Conservation (phyloP, 352 stramenopile genomes). For the Pythium plurisporium region DNA sequence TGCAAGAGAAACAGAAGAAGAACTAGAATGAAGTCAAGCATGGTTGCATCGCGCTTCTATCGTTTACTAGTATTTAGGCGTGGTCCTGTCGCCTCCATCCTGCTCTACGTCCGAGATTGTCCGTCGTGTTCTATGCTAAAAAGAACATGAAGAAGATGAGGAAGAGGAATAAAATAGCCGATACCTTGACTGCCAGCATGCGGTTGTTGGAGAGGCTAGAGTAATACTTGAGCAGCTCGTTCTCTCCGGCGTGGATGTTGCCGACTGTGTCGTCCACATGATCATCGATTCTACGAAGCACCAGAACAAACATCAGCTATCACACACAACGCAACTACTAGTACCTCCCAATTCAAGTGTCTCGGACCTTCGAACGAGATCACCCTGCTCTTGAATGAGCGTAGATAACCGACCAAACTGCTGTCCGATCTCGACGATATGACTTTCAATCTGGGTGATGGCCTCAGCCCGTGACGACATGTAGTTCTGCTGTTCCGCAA, state of each 20-base stretch:
- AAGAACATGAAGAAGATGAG: constrained; percentile 89
- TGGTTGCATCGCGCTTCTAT: neutral
- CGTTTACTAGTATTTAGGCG: constrained; percentile 14
- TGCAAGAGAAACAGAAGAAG: constrained; percentile 41
- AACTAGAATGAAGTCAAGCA: neutral
- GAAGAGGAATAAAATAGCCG: constrained; percentile 84
- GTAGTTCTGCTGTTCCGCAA: constrained; percentile 76
- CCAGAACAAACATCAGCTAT: neutral
- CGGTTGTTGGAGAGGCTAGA: constrained; percentile 84
- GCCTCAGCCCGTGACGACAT: constrained; percentile 66
- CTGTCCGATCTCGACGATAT: constrained; percentile 84
- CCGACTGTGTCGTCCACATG: constrained; percentile 76
- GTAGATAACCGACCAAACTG: constrained; percentile 76
- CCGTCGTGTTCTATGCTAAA: constrained; percentile 72
- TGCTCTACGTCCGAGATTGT: neutral
- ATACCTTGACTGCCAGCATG: constrained; percentile 82
- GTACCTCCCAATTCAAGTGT: neutral
- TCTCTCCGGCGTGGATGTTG: constrained; percentile 72
- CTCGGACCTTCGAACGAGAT: constrained; percentile 66
- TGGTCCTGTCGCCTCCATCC: constrained; percentile 1
- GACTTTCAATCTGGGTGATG: constrained; percentile 81
- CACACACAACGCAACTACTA: neutral
- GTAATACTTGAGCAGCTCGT: constrained; percentile 84
- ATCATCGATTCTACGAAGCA: constrained; percentile 64
- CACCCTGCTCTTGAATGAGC: constrained; percentile 78